Percentiles rank a stretch among this genome's conserved stretches.
phyloP scores from a whole-genome alignment of 495 filamentous ascomycete genomes.

The Sabuloglossum arenarium region DNA sequence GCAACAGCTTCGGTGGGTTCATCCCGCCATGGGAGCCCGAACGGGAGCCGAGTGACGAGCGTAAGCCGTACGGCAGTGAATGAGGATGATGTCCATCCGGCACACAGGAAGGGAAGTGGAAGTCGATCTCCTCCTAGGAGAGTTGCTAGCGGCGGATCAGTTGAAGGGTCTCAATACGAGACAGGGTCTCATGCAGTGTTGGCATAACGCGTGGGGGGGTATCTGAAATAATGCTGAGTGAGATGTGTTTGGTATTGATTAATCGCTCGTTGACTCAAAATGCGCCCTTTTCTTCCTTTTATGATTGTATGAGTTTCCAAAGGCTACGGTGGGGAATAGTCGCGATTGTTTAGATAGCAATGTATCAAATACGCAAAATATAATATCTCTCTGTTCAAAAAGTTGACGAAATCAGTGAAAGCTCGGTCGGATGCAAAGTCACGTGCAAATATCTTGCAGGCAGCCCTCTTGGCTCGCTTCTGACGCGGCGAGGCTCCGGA shows the following conservation, averaged over 20 bases:
- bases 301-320: neutral
- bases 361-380: neutral
- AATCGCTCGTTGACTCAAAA: neutral
- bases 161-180: neutral
- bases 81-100: conserved; percentile 1
- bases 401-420: neutral
- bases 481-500: conserved; percentile 4
- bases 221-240: neutral
- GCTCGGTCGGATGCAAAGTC: neutral
- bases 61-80: neutral
- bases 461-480: neutral
- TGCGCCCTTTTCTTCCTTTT: neutral
- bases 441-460: neutral
- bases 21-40: neutral
- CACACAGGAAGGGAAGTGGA: conserved; percentile 1
- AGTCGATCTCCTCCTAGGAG: neutral
- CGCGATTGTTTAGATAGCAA: neutral
- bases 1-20: neutral
- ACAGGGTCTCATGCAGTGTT: neutral
- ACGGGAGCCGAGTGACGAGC: neutral
- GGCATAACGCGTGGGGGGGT: neutral
- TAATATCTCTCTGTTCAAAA: neutral
- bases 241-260: neutral
- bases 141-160: neutral
- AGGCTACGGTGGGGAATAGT: neutral